A percentile compares a stretch with the other conserved stretches of the same genome.
phyloP scores from a whole-genome alignment of 2,329 filamentous ascomycete genomes.

The Monilinia polystroma region DNA sequence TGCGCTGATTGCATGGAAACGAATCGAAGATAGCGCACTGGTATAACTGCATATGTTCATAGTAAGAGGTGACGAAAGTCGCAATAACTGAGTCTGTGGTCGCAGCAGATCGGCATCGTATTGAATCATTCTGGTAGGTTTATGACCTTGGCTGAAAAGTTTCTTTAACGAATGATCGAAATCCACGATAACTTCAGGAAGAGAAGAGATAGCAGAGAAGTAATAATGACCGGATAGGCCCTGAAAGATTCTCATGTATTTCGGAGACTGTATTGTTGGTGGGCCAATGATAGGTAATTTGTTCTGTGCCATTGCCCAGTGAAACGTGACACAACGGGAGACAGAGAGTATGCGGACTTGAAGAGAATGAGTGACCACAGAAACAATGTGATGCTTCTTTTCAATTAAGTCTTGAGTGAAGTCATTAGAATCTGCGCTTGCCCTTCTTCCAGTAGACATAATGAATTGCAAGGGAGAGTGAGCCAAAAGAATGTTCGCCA shows the following conservation, averaged over 20 bases:
- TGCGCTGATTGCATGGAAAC: slow-evolving; percentile 3
- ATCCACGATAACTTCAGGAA: slow-evolving; percentile 18
- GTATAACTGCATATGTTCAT: slow-evolving; percentile 3
- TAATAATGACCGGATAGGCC: slow-evolving; percentile 16
- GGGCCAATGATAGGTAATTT: slow-evolving; percentile 15
- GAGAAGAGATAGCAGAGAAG: slow-evolving; percentile 12
- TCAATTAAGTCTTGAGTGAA: slow-evolving; percentile 7
- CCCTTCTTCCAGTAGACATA: slow-evolving; percentile 7
- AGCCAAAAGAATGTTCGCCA: not conserved
- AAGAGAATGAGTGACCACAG: not conserved
- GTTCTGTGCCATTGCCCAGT: slow-evolving; percentile 9
- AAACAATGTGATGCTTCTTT: slow-evolving; percentile 8
- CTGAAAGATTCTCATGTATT: slow-evolving; percentile 11
- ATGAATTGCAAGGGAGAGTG: slow-evolving; percentile 2
- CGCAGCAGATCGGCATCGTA: slow-evolving; percentile 15
- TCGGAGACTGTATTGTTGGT: slow-evolving; percentile 1
- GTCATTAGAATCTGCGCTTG: slow-evolving; percentile 16
- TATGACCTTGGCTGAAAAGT: slow-evolving; percentile 18
- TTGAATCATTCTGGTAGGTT: slow-evolving; percentile 16
- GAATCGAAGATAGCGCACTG: not conserved
- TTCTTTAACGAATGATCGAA: slow-evolving; percentile 19
- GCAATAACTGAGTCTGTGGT: slow-evolving; percentile 6
- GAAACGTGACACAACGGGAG: slow-evolving; percentile 17
- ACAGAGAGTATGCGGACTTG: slow-evolving; percentile 9
- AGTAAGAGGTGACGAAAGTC: slow-evolving; percentile 6